phyloP scores from a whole-genome alignment of 495 filamentous ascomycete genomes.

The Cercophora newfieldiana region DNA sequence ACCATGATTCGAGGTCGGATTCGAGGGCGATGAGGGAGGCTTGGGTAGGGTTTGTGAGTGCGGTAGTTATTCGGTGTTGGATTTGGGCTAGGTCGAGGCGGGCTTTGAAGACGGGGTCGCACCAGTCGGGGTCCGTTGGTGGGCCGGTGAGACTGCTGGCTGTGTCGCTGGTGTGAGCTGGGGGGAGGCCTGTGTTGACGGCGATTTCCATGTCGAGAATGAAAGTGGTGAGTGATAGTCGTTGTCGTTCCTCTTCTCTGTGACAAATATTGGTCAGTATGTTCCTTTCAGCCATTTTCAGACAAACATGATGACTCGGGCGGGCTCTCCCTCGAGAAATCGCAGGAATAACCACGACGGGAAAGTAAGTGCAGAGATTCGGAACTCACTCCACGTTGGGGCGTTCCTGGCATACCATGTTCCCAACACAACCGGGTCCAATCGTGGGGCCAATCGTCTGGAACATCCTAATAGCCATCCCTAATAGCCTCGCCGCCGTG shows the following conservation, averaged over 20 bases:
- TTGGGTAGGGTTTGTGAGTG: background rate
- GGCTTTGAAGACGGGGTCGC: background rate
- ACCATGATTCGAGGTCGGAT: conserved; percentile 1
- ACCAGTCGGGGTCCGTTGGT: background rate
- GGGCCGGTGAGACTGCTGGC: background rate
- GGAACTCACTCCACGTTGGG: no score
- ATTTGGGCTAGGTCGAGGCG: background rate
- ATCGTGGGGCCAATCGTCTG: no score
- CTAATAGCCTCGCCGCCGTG: background rate
- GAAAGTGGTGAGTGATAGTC: conserved; percentile 6
- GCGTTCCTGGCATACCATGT: no score
- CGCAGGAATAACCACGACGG: no score
- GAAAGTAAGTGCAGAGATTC: no score
- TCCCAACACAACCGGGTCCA: no score
- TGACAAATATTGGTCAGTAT: no score
- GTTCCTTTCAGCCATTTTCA: no score
- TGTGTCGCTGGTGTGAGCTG: background rate
- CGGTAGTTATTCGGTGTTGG: background rate
- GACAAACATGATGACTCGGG: no score
- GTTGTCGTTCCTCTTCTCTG: background rate
- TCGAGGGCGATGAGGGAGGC: background rate
- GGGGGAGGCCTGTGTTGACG: conserved; percentile 3
- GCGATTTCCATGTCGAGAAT: conserved; percentile 7
- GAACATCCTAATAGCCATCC: background rate
- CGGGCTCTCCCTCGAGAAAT: no score